A percentile compares a stretch with the other conserved stretches of the same genome.
These are phyloP conservation scores for Micromonas commoda DNA, from an alignment of 139 green algal genomes.

Conservation along the genomic window DNA sequence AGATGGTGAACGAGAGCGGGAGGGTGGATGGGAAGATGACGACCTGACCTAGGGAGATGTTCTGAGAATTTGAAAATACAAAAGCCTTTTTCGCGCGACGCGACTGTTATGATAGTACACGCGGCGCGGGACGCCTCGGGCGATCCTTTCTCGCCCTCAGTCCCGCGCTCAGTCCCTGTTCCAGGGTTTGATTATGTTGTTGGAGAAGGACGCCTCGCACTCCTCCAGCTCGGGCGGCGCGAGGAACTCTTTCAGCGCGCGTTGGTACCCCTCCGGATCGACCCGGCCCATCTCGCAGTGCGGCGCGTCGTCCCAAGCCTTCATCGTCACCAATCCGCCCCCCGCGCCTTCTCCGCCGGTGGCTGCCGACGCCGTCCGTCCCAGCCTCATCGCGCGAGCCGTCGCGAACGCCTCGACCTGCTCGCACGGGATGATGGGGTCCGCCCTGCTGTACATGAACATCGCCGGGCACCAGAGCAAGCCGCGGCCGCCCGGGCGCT, in stretches of 20 bases:
- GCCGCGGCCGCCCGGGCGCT: neutral
- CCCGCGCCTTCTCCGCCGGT: neutral
- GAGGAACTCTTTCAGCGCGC: neutral
- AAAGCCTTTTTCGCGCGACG: neutral
- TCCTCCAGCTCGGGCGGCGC: neutral
- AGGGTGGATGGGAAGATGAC: neutral
- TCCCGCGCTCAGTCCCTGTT: neutral
- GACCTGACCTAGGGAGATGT: neutral
- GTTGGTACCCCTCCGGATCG: neutral
- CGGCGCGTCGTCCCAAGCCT: neutral
- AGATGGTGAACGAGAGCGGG: neutral
- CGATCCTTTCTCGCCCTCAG: neutral
- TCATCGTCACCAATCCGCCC: neutral
- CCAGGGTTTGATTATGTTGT: neutral
- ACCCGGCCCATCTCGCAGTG: conserved; percentile 22
- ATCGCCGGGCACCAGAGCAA: neutral
- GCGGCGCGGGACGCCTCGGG: neutral
- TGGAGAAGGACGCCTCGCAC: neutral
- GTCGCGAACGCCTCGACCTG: conserved; percentile 4
- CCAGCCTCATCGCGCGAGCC: neutral
- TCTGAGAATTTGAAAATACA: neutral
- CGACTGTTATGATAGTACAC: neutral
- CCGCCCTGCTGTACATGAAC: conserved; percentile 4
- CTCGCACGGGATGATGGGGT: neutral
- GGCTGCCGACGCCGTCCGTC: neutral